Conservation (phyloP, 2,329 filamentous ascomycete genomes). For the Calycina marina region DNA sequence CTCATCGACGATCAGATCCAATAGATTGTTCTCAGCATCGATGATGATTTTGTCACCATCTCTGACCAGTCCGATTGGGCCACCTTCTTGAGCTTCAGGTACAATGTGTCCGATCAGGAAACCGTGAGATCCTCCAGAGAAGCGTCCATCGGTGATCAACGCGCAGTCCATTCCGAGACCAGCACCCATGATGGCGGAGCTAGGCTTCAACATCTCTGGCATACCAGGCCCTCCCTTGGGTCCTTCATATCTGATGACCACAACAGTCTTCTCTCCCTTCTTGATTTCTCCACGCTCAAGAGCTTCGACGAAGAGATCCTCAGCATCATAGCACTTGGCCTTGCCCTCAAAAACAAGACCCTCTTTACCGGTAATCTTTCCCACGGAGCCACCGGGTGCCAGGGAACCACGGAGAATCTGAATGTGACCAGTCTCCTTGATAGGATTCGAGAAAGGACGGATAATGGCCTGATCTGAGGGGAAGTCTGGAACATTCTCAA, state of each 20-base stretch:
- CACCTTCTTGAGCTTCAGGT: slow-evolving; percentile 44
- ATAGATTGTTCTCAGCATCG: slow-evolving; percentile 38
- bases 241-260: slow-evolving; percentile 62
- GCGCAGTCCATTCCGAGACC: slow-evolving; percentile 56
- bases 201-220: slow-evolving; percentile 62
- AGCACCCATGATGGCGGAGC: slow-evolving; percentile 58
- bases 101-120: slow-evolving; percentile 49
- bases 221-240: slow-evolving; percentile 62
- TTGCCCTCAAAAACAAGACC: slow-evolving; percentile 52
- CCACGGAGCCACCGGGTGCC: slow-evolving; percentile 55
- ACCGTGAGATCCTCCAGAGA: slow-evolving; percentile 43
- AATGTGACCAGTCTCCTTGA: slow-evolving; percentile 58
- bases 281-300: slow-evolving; percentile 55
- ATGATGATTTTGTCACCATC: slow-evolving; percentile 47
- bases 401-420: slow-evolving; percentile 58
- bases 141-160: slow-evolving; percentile 56
- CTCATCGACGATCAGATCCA: slow-evolving; percentile 36
- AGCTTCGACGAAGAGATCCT: slow-evolving; percentile 53
- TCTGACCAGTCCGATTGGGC: slow-evolving; percentile 40
- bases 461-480: slow-evolving; percentile 57
- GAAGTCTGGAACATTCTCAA: slow-evolving; percentile 46
- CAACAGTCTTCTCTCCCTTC: slow-evolving; percentile 63
- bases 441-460: slow-evolving; percentile 49
- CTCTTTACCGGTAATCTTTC: slow-evolving; percentile 68
- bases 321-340: slow-evolving; percentile 54